These are phyloP conservation scores for Solanum acaule DNA, from an alignment of 257 asterid species.

Conservation along the genomic window DNA sequence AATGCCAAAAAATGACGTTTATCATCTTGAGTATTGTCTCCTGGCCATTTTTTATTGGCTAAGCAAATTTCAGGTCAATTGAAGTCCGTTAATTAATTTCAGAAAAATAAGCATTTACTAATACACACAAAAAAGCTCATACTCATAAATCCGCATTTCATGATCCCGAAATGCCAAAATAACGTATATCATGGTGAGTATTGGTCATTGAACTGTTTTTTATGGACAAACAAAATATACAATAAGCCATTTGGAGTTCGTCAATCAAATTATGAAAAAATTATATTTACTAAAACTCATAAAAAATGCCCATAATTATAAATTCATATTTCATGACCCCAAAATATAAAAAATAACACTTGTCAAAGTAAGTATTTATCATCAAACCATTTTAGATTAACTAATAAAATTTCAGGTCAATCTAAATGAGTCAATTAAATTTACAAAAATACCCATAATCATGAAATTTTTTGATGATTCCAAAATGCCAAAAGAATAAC, in stretches of 20 bases:
- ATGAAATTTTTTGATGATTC: too few species aligned
- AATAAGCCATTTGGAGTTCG: neutral
- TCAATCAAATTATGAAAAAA: neutral
- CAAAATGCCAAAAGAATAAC: too few species aligned
- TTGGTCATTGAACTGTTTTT: neutral
- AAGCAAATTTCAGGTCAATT: too few species aligned
- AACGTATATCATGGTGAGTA: neutral
- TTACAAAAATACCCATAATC: too few species aligned
- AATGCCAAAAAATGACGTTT: neutral
- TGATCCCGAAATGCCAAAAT: neutral
- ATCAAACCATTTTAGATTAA: neutral
- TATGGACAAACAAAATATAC: neutral
- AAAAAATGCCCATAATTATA: neutral
- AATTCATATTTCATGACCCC: neutral
- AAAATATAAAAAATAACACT: neutral
- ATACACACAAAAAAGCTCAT: neutral
- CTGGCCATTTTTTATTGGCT: too few species aligned
- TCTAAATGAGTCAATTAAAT: neutral
- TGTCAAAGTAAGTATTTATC: neutral
- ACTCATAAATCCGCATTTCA: neutral
- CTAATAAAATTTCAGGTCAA: neutral
- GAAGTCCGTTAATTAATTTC: fast-evolving
- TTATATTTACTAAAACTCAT: neutral
- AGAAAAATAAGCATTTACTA: too few species aligned
- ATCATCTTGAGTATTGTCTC: neutral